A percentile compares a stretch with the other conserved stretches of the same genome.
Conservation (phyloP, 208 protist species). For the Crithidia sp. region DNA sequence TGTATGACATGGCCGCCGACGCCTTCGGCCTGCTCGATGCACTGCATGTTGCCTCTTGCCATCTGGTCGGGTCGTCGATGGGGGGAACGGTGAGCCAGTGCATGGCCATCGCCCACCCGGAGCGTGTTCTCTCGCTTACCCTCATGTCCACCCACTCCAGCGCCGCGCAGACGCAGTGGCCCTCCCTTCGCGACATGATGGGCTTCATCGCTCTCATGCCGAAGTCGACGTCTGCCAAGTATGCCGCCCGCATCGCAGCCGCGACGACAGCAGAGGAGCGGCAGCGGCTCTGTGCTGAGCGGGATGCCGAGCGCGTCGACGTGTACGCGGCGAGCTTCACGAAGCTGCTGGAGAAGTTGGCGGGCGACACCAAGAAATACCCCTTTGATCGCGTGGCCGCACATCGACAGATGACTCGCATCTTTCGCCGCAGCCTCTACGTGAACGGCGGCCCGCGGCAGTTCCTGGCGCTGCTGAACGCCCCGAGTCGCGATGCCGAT, state of each 20-base stretch:
- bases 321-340: constrained; percentile 46
- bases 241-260: constrained; percentile 30
- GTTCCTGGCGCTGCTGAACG: constrained; percentile 63
- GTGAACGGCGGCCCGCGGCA: constrained; percentile 56
- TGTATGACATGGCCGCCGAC: constrained; percentile 71
- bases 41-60: constrained; percentile 36
- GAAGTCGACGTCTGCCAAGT: constrained; percentile 40
- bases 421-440: constrained; percentile 55
- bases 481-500: constrained; percentile 29
- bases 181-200: constrained; percentile 49
- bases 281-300: constrained; percentile 28
- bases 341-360: constrained; percentile 42
- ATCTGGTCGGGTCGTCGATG: constrained; percentile 76
- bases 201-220: constrained; percentile 40
- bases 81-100: constrained; percentile 78
- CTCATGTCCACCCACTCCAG: constrained; percentile 56
- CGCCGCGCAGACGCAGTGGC: constrained; percentile 34
- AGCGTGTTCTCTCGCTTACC: constrained; percentile 54
- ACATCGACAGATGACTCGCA: constrained; percentile 36
- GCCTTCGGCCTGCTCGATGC: constrained; percentile 59
- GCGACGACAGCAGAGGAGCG: constrained; percentile 35
- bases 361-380: constrained; percentile 38
- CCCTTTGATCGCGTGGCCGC: constrained; percentile 43
- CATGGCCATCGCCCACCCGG: constrained; percentile 55
- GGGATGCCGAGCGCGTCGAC: constrained; percentile 35